phyloP scores from a whole-genome alignment of 176 grass and related monocot species.

The Lolium multiflorum region DNA sequence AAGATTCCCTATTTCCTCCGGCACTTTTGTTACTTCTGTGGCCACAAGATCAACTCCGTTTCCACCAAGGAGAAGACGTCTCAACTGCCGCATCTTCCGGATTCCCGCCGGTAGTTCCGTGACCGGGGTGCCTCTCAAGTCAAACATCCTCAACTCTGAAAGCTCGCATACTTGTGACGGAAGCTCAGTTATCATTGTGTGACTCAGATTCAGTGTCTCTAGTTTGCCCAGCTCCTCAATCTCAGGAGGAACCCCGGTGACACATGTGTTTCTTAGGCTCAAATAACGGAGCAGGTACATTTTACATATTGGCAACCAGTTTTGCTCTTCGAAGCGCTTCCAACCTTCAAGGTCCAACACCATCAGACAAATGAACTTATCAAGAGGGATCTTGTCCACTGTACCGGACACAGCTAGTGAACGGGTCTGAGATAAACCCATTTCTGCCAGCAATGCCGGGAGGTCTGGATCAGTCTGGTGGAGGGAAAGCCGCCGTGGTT shows the following conservation, averaged over 20 bases:
- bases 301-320: background rate
- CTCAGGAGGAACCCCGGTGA: background rate
- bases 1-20: too few relatives aligned
- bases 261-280: background rate
- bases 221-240: background rate
- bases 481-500: too few relatives aligned
- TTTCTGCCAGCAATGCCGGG: too few relatives aligned
- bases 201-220: fast-evolving
- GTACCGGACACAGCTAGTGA: background rate
- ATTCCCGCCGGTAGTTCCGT: too few relatives aligned
- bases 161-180: background rate
- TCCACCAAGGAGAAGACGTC: too few relatives aligned
- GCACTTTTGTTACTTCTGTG: too few relatives aligned
- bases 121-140: too few relatives aligned
- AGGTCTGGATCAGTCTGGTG: too few relatives aligned
- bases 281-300: background rate
- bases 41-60: too few relatives aligned
- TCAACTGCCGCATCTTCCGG: too few relatives aligned
- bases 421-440: background rate
- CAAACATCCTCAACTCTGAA: too few relatives aligned
- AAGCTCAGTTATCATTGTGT: background rate
- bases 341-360: conserved; percentile 23
- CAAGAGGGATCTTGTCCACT: background rate
- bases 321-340: background rate
- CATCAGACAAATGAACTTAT: background rate